Base-by-base conservation (phyloP, 371 early-diverging fungal genomes). In the Saksenaea vasiformis region DNA sequence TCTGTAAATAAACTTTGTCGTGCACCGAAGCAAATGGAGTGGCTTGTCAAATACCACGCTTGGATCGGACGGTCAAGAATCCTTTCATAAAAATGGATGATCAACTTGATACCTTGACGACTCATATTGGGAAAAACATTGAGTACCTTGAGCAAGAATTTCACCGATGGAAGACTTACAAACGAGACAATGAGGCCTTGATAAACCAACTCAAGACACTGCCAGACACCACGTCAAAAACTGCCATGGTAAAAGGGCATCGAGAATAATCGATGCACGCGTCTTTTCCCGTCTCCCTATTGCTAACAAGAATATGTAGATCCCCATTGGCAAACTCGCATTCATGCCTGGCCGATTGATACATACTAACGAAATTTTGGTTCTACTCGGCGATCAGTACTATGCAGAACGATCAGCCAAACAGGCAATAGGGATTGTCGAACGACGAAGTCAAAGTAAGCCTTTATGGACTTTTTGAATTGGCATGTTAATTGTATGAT, bases 321-420 rank as follows among this genome's bases (percentile, higher is more conserved):
- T 85, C 63, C 82, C 85, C 11, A 74, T 89, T 31, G 95, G 96
- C 0, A 86, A 85, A 41, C 62, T 94, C 31, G 97, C 97, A 0
- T 95, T 95, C 72, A 91, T 94, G 85, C 93, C 93, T 4, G 97
- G 96, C 37, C 84, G 90, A 58, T 58, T 97, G 7, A 76, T 94
- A 31, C 92, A 93, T 66, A 95, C 97, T 7, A 95, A 95, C 67
- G 95, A 95, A 71, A 84, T 97, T 11, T 70, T 90, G 24, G 94
- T 93, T 0, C 70, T 90, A 27, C 81, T 97, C 53, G 97, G 97
- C 26, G 95, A 92, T 57, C 91, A 95, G 72, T 95, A 92, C 90
- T 97, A 95, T 72, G 92, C 84, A 10, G 94, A 95, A 65, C 78
- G 90, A 41, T 92, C 93, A 4, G 88, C 90, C 0, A 76, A 73